phyloP scores from a whole-genome alignment of 2,329 filamentous ascomycete species.

The Alternaria novae-zelandiae region DNA sequence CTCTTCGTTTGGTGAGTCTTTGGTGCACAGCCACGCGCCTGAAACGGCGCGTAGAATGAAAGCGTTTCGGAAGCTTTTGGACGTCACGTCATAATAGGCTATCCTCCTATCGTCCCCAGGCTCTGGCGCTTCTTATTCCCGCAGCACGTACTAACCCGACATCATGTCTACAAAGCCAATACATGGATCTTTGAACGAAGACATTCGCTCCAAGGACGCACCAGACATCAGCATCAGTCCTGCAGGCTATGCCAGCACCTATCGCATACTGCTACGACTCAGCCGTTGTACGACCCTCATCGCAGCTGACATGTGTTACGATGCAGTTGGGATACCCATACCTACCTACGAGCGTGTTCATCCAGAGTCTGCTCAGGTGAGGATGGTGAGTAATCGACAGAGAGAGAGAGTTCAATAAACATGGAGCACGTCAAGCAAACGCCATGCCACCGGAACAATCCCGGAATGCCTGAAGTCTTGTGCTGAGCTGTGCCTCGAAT shows the following conservation, averaged over 20 bases:
- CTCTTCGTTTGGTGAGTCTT: not conserved
- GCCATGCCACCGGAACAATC: not conserved
- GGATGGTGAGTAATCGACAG: not conserved
- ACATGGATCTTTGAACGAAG: not conserved
- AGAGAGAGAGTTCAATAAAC: not conserved
- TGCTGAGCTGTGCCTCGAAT: not conserved
- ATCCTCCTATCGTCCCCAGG: not conserved
- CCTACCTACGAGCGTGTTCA: not conserved
- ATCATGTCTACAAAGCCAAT: not conserved
- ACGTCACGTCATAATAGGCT: not conserved
- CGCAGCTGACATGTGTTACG: not conserved
- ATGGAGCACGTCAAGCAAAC: not conserved
- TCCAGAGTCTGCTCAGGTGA: not conserved
- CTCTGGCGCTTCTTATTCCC: not conserved
- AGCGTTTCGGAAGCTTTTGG: not conserved
- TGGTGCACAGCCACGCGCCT: not conserved
- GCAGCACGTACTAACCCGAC: not conserved
- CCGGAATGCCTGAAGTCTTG: not conserved
- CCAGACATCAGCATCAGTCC: not conserved
- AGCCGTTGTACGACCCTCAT: not conserved
- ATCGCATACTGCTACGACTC: not conserved
- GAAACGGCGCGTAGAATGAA: conserved; percentile 9
- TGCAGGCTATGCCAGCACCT: not conserved
- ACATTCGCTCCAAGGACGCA: not conserved
- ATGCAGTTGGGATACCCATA: not conserved